Evolutionary conservation across 805 yeast genomes (phyloP).

Genomic region (Candida oleophila): DNA sequence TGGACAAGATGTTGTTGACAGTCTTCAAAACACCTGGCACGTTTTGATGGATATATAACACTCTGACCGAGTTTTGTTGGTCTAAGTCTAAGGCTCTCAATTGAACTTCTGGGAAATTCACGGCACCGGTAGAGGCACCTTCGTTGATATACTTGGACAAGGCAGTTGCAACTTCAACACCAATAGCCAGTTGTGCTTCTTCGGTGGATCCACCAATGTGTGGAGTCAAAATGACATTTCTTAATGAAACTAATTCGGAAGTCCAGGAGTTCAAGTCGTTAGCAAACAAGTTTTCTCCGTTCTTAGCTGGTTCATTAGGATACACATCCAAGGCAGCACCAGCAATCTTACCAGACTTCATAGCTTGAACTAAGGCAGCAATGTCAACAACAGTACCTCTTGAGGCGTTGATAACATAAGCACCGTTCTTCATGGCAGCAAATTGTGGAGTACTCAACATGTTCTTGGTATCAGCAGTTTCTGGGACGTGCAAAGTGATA

Average conservation of each 20-base stretch:
- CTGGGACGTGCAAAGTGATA: conserved; percentile 93
- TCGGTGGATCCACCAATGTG: conserved; percentile 99
- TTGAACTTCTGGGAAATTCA: conserved; percentile 97
- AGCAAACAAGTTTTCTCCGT: conserved; percentile 78
- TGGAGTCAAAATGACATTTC: conserved; percentile 91
- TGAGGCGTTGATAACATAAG: conserved; percentile 92
- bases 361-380: conserved; percentile 87
- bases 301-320: conserved; percentile 96
- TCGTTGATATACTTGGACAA: conserved; percentile 91
- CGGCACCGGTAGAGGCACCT: conserved; percentile 93
- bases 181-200: conserved; percentile 97
- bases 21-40: conserved; percentile 98
- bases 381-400: conserved; percentile 98
- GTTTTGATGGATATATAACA: conserved; percentile 92
- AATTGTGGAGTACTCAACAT: conserved; percentile 87
- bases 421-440: conserved; percentile 94
- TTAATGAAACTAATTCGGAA: conserved; percentile 73
- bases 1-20: conserved; percentile 91
- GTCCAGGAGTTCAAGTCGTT: conserved; percentile 80
- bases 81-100: conserved; percentile 85
- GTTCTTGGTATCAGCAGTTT: conserved; percentile 86
- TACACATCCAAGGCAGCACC: conserved; percentile 97
- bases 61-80: conserved; percentile 87
- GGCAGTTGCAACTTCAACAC: conserved; percentile 88
- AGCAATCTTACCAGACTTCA: conserved; percentile 90